These are phyloP conservation scores for Boletus rubescentipes DNA, from an alignment of 768 basidiomycete genomes.

Conservation along the genomic window DNA sequence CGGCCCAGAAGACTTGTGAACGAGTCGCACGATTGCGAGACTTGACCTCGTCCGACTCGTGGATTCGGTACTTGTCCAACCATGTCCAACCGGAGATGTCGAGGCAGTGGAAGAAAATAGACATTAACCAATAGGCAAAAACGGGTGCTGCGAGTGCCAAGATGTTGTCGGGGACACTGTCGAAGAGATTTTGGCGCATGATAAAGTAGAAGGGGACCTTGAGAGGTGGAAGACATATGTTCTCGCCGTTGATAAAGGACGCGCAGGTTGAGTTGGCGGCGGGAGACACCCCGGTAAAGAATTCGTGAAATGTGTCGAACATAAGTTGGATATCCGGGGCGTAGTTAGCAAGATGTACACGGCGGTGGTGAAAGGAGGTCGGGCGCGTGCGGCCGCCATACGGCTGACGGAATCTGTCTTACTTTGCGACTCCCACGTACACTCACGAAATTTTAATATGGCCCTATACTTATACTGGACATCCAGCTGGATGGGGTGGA, in stretches of 20 bases:
- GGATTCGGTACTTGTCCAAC: conserved; percentile 83
- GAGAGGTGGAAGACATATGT: conserved; percentile 36
- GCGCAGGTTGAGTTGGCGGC: conserved; percentile 40
- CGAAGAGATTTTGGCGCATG: conserved; percentile 45
- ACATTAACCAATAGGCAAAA: conserved; percentile 80
- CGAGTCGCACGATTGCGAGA: conserved; percentile 74
- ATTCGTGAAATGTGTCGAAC: conserved; percentile 14
- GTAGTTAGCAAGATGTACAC: neutral
- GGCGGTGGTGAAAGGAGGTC: neutral
- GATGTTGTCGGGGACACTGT: conserved; percentile 64
- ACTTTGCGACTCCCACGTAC: conserved; percentile 13
- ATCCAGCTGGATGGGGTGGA: neutral
- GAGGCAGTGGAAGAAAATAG: conserved; percentile 76
- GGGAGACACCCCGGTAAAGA: neutral
- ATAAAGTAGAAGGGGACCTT: conserved; percentile 58
- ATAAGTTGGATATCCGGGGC: conserved; percentile 6
- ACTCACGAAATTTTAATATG: too few species aligned
- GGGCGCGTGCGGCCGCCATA: too few species aligned
- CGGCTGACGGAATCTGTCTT: too few species aligned
- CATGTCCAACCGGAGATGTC: conserved; percentile 76
- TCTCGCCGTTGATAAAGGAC: conserved; percentile 32
- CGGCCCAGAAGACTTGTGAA: conserved; percentile 70
- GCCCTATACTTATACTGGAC: too few species aligned
- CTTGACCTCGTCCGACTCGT: conserved; percentile 79
- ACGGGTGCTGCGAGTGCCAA: conserved; percentile 75